Percentiles rank a stretch among this genome's conserved stretches.
Conservation (phyloP, 1,139 yeast genomes). For the Meyerozyma carpophila region DNA sequence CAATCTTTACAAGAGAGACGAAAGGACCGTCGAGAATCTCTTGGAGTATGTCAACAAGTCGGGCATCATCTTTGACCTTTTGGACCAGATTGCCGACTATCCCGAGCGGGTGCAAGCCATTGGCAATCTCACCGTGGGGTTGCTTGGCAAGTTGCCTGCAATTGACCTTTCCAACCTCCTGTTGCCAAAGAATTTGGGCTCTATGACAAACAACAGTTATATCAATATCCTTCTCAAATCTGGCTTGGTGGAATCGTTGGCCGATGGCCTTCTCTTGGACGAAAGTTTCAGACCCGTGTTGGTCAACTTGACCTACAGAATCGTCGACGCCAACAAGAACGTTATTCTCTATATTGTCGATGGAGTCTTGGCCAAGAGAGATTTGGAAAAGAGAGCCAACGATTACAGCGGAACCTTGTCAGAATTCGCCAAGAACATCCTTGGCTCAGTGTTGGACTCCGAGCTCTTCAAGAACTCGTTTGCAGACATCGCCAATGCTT, state of each 20-base stretch:
- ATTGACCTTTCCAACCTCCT: conserved; percentile 2
- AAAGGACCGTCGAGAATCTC: conserved; percentile 18
- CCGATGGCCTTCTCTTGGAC: conserved; percentile 36
- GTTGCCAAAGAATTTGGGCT: conserved; percentile 7
- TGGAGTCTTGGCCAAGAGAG: conserved; percentile 18
- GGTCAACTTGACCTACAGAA: conserved; percentile 28
- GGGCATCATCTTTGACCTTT: conserved; percentile 30
- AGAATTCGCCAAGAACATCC: conserved; percentile 25
- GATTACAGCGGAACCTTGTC: conserved; percentile 19
- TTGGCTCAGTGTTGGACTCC: conserved; percentile 26
- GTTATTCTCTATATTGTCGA: conserved; percentile 21
- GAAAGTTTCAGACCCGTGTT: conserved; percentile 28
- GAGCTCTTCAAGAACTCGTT: conserved; percentile 21
- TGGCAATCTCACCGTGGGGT: conserved; percentile 25
- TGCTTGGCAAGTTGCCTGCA: conserved; percentile 6
- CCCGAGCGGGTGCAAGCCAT: conserved; percentile 23
- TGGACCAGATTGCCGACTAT: conserved; percentile 32
- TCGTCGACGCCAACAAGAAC: conserved; percentile 27
- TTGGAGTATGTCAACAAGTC: conserved; percentile 28
- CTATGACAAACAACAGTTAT: conserved; percentile 22
- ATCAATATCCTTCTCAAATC: conserved; percentile 22
- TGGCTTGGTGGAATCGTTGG: conserved; percentile 29
- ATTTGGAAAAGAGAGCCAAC: conserved; percentile 15
- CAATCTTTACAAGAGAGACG: conserved; percentile 12
- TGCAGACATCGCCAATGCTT: conserved; percentile 26